Percentiles rank a stretch among this genome's conserved stretches.
phyloP scores from a whole-genome alignment of 31 red algal species.

The Porphyra umbilicalis region DNA sequence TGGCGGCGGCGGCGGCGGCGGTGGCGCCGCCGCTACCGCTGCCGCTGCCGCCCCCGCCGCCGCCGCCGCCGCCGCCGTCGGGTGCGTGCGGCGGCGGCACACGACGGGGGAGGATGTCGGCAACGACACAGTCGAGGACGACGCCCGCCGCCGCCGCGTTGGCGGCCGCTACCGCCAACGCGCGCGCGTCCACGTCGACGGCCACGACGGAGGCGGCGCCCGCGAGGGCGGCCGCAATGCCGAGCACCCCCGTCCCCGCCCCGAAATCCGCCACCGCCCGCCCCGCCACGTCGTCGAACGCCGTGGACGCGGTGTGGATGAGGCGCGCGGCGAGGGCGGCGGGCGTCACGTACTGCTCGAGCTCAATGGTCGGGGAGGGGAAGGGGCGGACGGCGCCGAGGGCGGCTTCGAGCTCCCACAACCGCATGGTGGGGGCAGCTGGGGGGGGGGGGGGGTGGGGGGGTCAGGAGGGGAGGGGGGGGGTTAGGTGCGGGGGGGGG shows the following conservation, averaged over 20 bases:
- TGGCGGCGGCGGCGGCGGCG: neutral
- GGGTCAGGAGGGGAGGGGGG: no score
- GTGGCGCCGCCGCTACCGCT: neutral
- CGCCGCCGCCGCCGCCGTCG: neutral
- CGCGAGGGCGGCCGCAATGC: conserved; percentile 13
- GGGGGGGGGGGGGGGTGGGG: no score
- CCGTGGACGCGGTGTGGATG: conserved; percentile 20
- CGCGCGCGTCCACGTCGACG: conserved; percentile 66
- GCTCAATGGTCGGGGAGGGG: conserved; percentile 20
- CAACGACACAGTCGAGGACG: conserved; percentile 27
- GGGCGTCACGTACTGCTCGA: conserved; percentile 91
- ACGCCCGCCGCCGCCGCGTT: conserved; percentile 15
- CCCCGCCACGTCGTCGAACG: conserved; percentile 25
- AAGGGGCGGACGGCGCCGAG: conserved; percentile 35
- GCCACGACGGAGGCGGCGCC: conserved; percentile 35
- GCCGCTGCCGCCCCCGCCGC: neutral
- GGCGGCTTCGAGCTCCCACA: conserved; percentile 38
- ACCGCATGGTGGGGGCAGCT: conserved; percentile 36
- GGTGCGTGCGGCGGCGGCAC: neutral
- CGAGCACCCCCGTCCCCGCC: conserved; percentile 80
- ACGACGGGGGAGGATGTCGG: conserved; percentile 45
- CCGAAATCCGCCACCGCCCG: conserved; percentile 61
- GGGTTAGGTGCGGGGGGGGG: no score
- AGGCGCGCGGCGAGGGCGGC: conserved; percentile 70
- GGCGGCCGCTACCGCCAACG: conserved; percentile 22